phyloP scores from a whole-genome alignment of 805 yeast species.

The Wickerhamiella parazyma region DNA sequence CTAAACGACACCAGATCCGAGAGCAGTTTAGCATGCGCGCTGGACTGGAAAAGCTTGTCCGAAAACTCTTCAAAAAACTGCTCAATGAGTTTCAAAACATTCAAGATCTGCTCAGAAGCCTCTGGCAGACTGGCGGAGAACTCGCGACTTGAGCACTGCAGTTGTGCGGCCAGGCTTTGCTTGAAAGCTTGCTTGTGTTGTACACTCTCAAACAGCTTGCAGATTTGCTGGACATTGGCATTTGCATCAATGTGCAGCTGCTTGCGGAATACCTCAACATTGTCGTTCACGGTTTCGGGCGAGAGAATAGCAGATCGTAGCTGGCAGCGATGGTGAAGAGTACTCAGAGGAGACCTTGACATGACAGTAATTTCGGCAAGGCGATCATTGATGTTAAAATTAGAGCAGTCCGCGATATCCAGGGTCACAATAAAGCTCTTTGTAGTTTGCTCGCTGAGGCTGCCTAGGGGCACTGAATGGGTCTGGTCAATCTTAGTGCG shows the following conservation, averaged over 20 bases:
- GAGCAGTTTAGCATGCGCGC: neutral
- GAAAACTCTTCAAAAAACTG: conserved; percentile 5
- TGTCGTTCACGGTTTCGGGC: neutral
- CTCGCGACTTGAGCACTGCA: neutral
- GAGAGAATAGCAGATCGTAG: neutral
- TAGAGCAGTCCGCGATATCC: conserved; percentile 2
- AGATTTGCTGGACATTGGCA: neutral
- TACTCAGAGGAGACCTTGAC: conserved; percentile 4
- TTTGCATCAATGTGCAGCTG: neutral
- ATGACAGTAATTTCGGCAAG: neutral
- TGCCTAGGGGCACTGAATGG: neutral
- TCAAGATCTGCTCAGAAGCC: neutral
- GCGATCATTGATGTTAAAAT: neutral
- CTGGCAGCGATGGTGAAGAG: conserved; percentile 4
- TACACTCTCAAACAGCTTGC: neutral
- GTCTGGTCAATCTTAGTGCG: neutral
- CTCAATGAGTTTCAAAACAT: neutral
- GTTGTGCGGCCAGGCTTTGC: neutral
- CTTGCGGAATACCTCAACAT: neutral
- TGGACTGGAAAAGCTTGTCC: conserved; percentile 4
- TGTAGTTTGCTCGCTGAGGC: neutral
- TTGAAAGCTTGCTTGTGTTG: neutral
- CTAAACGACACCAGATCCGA: neutral
- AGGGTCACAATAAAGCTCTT: neutral
- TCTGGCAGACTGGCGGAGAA: neutral